Evolutionary conservation across 805 yeast genomes (phyloP).

Genomic region (Naumovozyma dairenensis): DNA sequence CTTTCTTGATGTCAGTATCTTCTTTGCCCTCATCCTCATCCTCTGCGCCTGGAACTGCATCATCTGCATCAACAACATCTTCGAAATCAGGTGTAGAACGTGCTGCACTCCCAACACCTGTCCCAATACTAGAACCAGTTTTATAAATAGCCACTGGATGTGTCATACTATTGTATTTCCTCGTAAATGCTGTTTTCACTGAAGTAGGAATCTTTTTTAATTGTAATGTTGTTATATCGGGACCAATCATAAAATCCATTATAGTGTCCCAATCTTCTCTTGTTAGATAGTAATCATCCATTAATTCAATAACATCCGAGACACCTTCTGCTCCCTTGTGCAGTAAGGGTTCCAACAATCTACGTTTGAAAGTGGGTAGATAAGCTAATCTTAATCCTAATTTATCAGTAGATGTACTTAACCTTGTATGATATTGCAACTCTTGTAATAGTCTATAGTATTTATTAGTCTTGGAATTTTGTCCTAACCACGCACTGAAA

Average conservation of each 20-base stretch:
- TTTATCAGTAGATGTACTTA: constrained; percentile 69
- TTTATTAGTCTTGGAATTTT: constrained; percentile 76
- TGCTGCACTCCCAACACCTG: constrained; percentile 11
- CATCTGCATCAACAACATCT: constrained; percentile 30
- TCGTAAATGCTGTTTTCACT: constrained; percentile 78
- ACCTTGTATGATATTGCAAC: constrained; percentile 75
- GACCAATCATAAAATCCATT: constrained; percentile 76
- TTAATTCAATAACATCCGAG: constrained; percentile 47
- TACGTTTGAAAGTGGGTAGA: constrained; percentile 52
- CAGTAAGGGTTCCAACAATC: constrained; percentile 50
- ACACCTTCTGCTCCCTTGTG: constrained; percentile 53
- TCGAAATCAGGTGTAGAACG: constrained; percentile 28
- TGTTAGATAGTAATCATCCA: constrained; percentile 82
- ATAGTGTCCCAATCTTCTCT: constrained; percentile 88
- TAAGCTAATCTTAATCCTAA: constrained; percentile 67
- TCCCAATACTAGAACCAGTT: constrained; percentile 50
- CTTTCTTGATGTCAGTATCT: constrained; percentile 29
- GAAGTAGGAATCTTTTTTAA: constrained; percentile 60
- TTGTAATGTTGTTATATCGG: constrained; percentile 34
- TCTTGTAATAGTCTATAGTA: constrained; percentile 74
- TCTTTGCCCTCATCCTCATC: constrained; percentile 22
- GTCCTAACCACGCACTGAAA: constrained; percentile 84
- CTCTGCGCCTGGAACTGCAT: constrained; percentile 22
- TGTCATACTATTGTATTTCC: constrained; percentile 60
- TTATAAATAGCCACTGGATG: constrained; percentile 84